phyloP scores from a whole-genome alignment of 371 early-diverging fungal species.

The Blakeslea trispora region DNA sequence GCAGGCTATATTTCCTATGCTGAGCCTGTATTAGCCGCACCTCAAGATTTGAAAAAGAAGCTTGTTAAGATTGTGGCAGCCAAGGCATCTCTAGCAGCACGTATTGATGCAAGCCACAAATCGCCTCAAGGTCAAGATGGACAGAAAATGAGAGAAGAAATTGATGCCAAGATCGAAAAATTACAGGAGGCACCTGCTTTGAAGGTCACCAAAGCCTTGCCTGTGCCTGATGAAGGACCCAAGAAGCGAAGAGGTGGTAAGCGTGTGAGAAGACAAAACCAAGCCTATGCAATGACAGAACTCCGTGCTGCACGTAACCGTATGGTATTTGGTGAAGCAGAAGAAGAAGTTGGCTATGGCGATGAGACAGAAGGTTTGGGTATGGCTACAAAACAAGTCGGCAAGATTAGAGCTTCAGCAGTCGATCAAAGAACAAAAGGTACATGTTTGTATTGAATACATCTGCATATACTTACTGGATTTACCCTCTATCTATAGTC shows the following conservation, averaged over 20 bases:
- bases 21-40: conserved; percentile 69
- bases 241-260: conserved; percentile 92
- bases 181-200: conserved; percentile 86
- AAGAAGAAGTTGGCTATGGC: conserved; percentile 84
- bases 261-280: conserved; percentile 81
- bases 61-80: conserved; percentile 80
- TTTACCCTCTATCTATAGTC: conserved; percentile 46
- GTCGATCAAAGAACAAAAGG: conserved; percentile 68
- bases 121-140: conserved; percentile 75
- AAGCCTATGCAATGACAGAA: conserved; percentile 86
- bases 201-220: conserved; percentile 85
- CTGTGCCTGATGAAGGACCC: conserved; percentile 90
- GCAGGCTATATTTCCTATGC: conserved; percentile 79
- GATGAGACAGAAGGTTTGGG: conserved; percentile 91
- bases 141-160: conserved; percentile 71
- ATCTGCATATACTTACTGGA: too few species aligned
- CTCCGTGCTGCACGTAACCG: conserved; percentile 89
- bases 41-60: conserved; percentile 78
- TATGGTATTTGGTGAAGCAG: conserved; percentile 89
- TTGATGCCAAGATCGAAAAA: conserved; percentile 85
- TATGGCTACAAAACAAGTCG: conserved; percentile 74
- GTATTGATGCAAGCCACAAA: conserved; percentile 83
- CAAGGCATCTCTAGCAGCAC: conserved; percentile 82
- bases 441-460: conserved; percentile 25
- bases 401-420: conserved; percentile 69